Evolutionary conservation across 768 basidiomycete species (phyloP).

Genomic region (Kwoniella pini): DNA sequence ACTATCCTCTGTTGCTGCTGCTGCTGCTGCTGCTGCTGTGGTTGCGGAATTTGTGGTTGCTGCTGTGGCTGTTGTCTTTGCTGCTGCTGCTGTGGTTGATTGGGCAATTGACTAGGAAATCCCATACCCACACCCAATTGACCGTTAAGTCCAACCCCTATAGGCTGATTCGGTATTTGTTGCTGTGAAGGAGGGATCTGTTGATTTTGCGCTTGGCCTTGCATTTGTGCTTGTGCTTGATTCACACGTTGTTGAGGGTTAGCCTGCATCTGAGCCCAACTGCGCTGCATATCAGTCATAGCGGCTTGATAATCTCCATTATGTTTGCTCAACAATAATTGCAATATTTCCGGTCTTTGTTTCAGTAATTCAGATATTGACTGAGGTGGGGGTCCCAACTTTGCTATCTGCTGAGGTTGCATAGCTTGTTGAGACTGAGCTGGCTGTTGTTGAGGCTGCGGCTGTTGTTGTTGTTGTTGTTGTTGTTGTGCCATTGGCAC

Average conservation of each 20-base stretch:
- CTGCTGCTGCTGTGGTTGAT: conserved; percentile 15
- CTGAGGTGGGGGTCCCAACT: not conserved
- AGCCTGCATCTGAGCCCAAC: not conserved
- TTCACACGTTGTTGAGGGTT: too few relatives aligned
- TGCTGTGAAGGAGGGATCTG: conserved; percentile 2
- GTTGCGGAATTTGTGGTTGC: conserved; percentile 7
- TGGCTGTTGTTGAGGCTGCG: conserved; percentile 18
- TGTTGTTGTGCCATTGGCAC: too few relatives aligned
- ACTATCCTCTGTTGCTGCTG: conserved; percentile 14
- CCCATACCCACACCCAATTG: conserved; percentile 15
- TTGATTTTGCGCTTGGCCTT: conserved; percentile 8
- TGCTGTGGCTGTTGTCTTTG: conserved; percentile 4
- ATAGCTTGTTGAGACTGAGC: conserved; percentile 10
- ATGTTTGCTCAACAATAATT: conserved; percentile 12
- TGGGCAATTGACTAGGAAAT: conserved; percentile 8
- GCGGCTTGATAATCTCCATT: conserved; percentile 6
- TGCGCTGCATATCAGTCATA: conserved; percentile 15
- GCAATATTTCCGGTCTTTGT: conserved; percentile 8
- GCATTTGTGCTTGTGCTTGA: conserved; percentile 5
- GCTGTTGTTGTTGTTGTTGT: conserved; percentile 28
- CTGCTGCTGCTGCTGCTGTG: conserved; percentile 5
- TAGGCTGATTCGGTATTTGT: conserved; percentile 8
- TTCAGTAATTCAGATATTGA: conserved; percentile 4
- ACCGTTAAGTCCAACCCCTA: conserved; percentile 4
- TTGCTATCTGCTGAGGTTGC: conserved; percentile 16